A percentile compares a stretch with the other conserved stretches of the same genome.
Conservation (phyloP, 78 protist genomes). For the Planoprotostelium fungivorum region DNA sequence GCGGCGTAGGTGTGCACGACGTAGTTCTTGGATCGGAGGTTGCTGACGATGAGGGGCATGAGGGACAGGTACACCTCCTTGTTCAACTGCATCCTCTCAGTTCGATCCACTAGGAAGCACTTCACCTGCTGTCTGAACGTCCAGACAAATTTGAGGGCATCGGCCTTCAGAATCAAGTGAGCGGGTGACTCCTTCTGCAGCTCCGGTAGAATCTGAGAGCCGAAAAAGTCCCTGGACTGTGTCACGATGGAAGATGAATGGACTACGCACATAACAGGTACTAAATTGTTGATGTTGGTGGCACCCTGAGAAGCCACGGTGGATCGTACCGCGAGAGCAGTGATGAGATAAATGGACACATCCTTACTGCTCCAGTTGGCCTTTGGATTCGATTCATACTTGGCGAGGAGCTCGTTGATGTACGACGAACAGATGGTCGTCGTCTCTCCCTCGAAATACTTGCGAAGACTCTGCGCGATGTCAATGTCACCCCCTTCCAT, state of each 20-base stretch:
- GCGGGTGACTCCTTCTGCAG: conserved; percentile 15
- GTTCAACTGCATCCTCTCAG: conserved; percentile 35
- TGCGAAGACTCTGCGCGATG: neutral
- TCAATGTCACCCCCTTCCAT: conserved; percentile 34
- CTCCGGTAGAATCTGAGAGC: conserved; percentile 66
- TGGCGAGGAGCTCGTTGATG: conserved; percentile 15
- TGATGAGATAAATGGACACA: conserved; percentile 83
- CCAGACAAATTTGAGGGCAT: conserved; percentile 79
- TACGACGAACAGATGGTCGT: conserved; percentile 27
- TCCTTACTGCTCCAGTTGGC: conserved; percentile 84
- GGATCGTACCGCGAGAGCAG: conserved; percentile 77
- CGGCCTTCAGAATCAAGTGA: conserved; percentile 78
- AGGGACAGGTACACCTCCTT: conserved; percentile 18
- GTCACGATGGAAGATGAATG: neutral
- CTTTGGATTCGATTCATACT: conserved; percentile 7
- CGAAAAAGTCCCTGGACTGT: conserved; percentile 49
- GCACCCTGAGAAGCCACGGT: neutral
- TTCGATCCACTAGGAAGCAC: neutral
- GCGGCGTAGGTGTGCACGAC: conserved; percentile 88
- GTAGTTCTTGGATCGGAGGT: conserved; percentile 24
- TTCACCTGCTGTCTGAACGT: conserved; percentile 52
- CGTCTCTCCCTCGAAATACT: conserved; percentile 2
- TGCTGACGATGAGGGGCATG: conserved; percentile 12
- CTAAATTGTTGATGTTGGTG: conserved; percentile 7
- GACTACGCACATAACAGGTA: conserved; percentile 1